Base-by-base conservation (phyloP, 306 rosid species). In the Quercus berberidifolia region DNA sequence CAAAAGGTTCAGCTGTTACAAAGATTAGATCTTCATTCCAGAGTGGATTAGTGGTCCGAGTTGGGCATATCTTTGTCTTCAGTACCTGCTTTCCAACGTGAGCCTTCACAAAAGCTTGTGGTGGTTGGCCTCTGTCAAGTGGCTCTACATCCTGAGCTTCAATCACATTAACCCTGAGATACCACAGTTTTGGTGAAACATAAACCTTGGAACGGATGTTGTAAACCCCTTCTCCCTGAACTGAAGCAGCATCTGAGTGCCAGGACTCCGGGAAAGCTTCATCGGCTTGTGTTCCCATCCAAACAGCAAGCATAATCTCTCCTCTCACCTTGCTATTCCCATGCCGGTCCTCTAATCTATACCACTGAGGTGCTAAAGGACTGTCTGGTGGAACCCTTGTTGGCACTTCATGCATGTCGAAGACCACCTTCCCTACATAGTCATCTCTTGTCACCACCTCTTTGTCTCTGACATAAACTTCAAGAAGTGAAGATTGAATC, bases 221-320 rank as follows among this genome's bases (percentile, higher is more conserved):
- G 21, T 76, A 91, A 63, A 93, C 88, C 15, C 94, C 96, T 5
- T 93, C 96, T 0, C 92, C 94, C 0, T 83, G 71, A 69, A 89
- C 91, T 5, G 90, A 84, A 35, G 94, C 86, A 17, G 93, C 90
- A 64, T 93, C 96, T 0, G 94, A 84, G 75, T 91, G 92, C 94
- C 97, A 93, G 5, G 97, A 90, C 2, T 93, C 96, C 2, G 97
- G 92, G 76, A 93, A 93, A 9, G 97, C 97, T 80, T 93, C 96
- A 80, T 93, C 96, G 5, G 89, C 96, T 60, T 93, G 96, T 67
- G 96, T 93, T 28, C 97, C 96, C 89, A 93, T 91, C 97, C 97
- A 93, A 55, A 91, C 92, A 12, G 97, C 97, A 23, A 93, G 85
- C 97, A 93, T 93, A 9, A 93, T 75, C 75, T 87, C 90, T 38